Conservation (phyloP, 768 basidiomycete genomes). For the Gautieria morchelliformis region DNA sequence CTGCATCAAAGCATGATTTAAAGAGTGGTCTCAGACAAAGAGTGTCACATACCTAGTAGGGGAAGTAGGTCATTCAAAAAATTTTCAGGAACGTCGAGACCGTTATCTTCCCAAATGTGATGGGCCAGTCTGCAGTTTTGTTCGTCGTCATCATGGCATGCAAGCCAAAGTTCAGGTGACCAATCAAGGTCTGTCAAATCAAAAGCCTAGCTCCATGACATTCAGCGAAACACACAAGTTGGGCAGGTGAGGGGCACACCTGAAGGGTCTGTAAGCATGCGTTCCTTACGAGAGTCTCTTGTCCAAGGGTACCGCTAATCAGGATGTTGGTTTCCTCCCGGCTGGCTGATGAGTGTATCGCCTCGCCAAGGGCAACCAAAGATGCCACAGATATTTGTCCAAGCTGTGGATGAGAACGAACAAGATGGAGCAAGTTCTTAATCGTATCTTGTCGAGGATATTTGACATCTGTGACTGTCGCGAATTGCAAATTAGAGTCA, state of each 20-base stretch:
- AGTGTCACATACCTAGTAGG: constrained; percentile 51
- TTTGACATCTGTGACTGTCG: constrained; percentile 51
- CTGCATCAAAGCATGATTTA: constrained; percentile 26
- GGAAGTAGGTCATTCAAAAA: constrained; percentile 48
- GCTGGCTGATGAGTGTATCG: constrained; percentile 58
- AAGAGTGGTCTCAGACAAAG: background rate
- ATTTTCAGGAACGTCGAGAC: constrained; percentile 70
- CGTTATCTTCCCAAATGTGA: constrained; percentile 93
- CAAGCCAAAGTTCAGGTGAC: constrained; percentile 82
- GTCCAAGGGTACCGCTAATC: constrained; percentile 65
- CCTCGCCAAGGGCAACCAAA: constrained; percentile 72
- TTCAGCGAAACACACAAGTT: background rate
- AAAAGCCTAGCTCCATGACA: constrained; percentile 50
- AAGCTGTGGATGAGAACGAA: constrained; percentile 69
- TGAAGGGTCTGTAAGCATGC: constrained; percentile 87
- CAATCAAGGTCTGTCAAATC: constrained; percentile 93
- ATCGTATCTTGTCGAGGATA: constrained; percentile 73
- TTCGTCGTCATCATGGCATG: constrained; percentile 81
- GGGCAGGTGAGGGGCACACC: constrained; percentile 31
- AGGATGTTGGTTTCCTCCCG: constrained; percentile 55
- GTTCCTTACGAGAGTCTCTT: constrained; percentile 81
- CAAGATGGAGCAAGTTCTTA: constrained; percentile 57
- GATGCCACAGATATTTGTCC: constrained; percentile 77
- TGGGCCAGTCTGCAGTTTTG: constrained; percentile 77
- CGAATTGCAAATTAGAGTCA: background rate